Evolutionary conservation across 768 basidiomycete species (phyloP).

Genomic region (Naganishia kalamii): DNA sequence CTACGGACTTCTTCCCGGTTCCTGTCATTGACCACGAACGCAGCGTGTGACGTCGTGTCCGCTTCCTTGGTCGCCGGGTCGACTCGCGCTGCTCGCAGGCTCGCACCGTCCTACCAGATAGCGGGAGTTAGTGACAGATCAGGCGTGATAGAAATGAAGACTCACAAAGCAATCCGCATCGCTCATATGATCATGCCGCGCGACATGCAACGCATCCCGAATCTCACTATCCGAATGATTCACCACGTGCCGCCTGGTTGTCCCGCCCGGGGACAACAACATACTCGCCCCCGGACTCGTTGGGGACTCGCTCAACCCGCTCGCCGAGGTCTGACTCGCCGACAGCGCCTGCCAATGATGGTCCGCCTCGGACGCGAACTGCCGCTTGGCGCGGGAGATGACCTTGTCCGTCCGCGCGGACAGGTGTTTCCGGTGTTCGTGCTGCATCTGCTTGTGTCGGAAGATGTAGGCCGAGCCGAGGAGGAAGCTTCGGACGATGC

Average conservation of each 20-base stretch:
- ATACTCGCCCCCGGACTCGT: not conserved
- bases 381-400: slow-evolving; percentile 16
- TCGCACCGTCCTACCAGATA: slow-evolving; percentile 8
- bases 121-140: not conserved
- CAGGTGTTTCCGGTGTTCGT: slow-evolving; percentile 42
- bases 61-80: too few relatives aligned
- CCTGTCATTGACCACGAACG: slow-evolving; percentile 27
- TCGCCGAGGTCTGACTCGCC: too few relatives aligned
- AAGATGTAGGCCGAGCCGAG: slow-evolving; percentile 73
- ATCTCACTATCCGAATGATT: slow-evolving; percentile 41
- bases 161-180: slow-evolving; percentile 62
- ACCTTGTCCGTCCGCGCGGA: slow-evolving; percentile 36
- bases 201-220: slow-evolving; percentile 54
- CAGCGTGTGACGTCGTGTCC: slow-evolving; percentile 1
- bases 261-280: slow-evolving; percentile 19
- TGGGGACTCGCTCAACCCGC: too few relatives aligned
- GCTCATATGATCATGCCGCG: slow-evolving; percentile 69
- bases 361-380: slow-evolving; percentile 33
- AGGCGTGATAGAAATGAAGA: not conserved
- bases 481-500: slow-evolving; percentile 73
- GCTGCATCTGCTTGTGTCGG: slow-evolving; percentile 53
- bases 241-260: slow-evolving; percentile 57
- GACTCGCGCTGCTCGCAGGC: slow-evolving; percentile 49
- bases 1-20: slow-evolving; percentile 32
- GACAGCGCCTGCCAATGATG: slow-evolving; percentile 19